Percentiles rank a stretch among this genome's conserved stretches.
Conservation (phyloP, 495 filamentous ascomycete species). For the Penicillium silybi region DNA sequence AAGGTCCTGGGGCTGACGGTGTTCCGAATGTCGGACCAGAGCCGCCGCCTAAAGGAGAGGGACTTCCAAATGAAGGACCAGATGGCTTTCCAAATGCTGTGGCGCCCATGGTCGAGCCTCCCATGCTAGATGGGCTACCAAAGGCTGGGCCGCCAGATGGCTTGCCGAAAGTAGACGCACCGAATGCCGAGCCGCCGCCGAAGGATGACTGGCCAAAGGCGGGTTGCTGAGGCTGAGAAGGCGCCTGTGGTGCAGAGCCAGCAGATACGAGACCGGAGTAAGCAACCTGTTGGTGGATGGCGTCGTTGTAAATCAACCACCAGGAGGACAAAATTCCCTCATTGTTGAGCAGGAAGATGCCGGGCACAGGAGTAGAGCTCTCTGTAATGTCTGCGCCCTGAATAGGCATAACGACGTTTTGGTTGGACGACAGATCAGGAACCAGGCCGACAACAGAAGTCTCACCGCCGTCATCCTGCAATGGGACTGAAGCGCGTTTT, state of each 20-base stretch:
- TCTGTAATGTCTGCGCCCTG: constrained; percentile 69
- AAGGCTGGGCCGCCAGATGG: constrained; percentile 29
- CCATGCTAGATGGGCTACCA: constrained; percentile 36
- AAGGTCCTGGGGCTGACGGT: constrained; percentile 33
- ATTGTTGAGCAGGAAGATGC: constrained; percentile 80
- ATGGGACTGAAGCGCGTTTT: constrained; percentile 69
- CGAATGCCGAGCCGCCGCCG: constrained; percentile 35
- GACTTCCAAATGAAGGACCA: constrained; percentile 21
- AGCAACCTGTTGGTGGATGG: constrained; percentile 65
- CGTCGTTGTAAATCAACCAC: constrained; percentile 89
- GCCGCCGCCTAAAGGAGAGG: constrained; percentile 22
- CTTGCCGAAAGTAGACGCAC: constrained; percentile 28
- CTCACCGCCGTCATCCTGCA: constrained; percentile 66
- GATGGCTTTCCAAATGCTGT: constrained; percentile 35
- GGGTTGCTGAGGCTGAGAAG: constrained; percentile 11
- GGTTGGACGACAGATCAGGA: constrained; percentile 76
- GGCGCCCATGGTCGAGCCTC: constrained; percentile 24
- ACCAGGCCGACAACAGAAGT: constrained; percentile 78
- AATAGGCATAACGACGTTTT: constrained; percentile 74
- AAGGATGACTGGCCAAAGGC: constrained; percentile 42
- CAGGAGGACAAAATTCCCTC: constrained; percentile 81
- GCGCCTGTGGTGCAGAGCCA: constrained; percentile 30
- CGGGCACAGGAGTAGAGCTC: constrained; percentile 78
- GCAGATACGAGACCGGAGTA: constrained; percentile 65
- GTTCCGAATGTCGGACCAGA: constrained; percentile 47